Conservation (phyloP, 805 yeast species). For the Teunomyces aglyptinius region DNA sequence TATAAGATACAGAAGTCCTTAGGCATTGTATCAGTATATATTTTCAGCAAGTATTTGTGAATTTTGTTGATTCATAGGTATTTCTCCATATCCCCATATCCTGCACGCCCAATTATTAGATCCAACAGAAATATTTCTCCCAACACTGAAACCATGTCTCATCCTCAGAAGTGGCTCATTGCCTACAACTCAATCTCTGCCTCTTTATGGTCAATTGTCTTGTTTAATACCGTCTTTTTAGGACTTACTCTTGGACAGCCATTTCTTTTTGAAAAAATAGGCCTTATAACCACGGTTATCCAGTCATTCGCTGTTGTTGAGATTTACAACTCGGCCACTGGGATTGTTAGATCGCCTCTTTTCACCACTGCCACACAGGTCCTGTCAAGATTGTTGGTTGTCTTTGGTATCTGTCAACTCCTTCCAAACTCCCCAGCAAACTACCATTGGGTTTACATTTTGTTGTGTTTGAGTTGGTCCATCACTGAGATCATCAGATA, state of each 20-base stretch:
- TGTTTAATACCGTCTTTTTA: conserved; percentile 39
- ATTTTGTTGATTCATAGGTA: no score
- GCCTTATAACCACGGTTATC: conserved; percentile 55
- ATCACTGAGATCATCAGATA: conserved; percentile 90
- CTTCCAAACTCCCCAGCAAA: conserved; percentile 73
- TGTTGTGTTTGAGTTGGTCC: conserved; percentile 85
- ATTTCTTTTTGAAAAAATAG: conserved; percentile 57
- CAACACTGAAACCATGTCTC: conserved; percentile 8
- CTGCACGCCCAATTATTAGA: not conserved
- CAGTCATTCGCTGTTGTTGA: conserved; percentile 83
- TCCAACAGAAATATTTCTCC: conserved; percentile 1
- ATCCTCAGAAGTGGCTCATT: conserved; percentile 37
- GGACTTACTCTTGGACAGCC: conserved; percentile 57
- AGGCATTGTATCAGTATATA: no score
- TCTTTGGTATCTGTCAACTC: conserved; percentile 74
- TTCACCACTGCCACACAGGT: conserved; percentile 87
- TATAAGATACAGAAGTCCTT: no score
- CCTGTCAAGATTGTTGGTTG: conserved; percentile 76
- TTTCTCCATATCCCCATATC: no score
- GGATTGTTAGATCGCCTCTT: conserved; percentile 82
- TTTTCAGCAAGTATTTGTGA: no score
- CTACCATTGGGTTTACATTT: conserved; percentile 55
- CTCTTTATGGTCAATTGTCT: conserved; percentile 40
- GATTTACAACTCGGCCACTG: conserved; percentile 71
- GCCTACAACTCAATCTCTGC: conserved; percentile 43